Evolutionary conservation across 495 filamentous ascomycete genomes (phyloP).

Genomic region (Penicillium longicatenatum): DNA sequence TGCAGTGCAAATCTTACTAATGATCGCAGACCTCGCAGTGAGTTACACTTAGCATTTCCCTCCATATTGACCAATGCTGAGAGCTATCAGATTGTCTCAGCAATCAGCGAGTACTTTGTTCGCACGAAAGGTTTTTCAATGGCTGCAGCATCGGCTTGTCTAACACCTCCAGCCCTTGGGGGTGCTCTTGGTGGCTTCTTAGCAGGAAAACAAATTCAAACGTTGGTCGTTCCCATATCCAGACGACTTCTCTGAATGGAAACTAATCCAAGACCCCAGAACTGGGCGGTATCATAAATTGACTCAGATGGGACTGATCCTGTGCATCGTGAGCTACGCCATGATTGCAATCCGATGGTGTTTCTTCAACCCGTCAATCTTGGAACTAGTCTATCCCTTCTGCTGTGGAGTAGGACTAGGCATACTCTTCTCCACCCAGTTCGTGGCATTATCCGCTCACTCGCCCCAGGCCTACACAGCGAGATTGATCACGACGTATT

Average conservation of each 20-base stretch:
- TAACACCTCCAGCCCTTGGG: constrained; percentile 1
- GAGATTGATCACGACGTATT: constrained; percentile 3
- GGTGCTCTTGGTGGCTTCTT: constrained; percentile 1
- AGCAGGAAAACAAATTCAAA: not conserved
- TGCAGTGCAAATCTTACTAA: not conserved
- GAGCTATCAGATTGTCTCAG: not conserved
- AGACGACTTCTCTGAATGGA: not conserved
- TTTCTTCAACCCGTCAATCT: not conserved
- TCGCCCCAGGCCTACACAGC: not conserved
- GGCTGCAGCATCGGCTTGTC: not conserved
- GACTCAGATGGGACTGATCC: not conserved
- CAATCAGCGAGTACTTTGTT: not conserved
- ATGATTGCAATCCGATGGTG: constrained; percentile 2
- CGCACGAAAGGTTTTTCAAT: not conserved
- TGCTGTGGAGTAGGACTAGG: not conserved
- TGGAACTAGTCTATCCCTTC: not conserved
- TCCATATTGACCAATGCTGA: not conserved
- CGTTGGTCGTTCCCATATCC: not conserved
- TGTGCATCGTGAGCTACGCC: not conserved
- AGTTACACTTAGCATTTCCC: not conserved
- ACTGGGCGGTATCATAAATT: not conserved
- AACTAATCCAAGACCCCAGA: not conserved
- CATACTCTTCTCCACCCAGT: not conserved
- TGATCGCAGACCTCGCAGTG: not conserved
- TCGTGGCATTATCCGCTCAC: not conserved